Evolutionary conservation across 768 basidiomycete species (phyloP).

Genomic region (Arthromyces matolae): DNA sequence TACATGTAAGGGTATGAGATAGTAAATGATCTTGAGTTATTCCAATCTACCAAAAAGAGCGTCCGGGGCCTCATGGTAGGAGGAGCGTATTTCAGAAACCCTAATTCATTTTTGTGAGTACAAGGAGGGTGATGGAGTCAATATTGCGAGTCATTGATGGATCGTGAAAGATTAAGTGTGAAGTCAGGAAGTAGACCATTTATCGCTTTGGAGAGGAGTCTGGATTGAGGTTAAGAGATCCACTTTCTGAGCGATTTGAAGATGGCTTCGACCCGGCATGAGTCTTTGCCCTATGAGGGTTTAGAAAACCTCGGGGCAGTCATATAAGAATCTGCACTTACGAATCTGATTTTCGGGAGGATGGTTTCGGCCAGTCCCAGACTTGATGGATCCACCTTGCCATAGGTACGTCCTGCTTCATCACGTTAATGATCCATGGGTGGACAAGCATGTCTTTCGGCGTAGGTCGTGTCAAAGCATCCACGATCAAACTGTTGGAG

Average conservation of each 20-base stretch:
- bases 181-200: no score
- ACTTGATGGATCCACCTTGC: slow-evolving; percentile 83
- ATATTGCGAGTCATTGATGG: not conserved
- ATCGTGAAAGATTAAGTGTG: no score
- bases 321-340: slow-evolving; percentile 34
- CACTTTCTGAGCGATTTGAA: slow-evolving; percentile 15
- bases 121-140: not conserved
- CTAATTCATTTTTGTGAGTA: slow-evolving; percentile 4
- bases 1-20: no score
- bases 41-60: no score
- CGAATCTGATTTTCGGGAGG: slow-evolving; percentile 39
- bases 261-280: slow-evolving; percentile 25
- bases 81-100: slow-evolving; percentile 9
- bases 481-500: slow-evolving; percentile 42
- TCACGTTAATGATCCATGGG: slow-evolving; percentile 74
- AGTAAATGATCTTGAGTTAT: no score
- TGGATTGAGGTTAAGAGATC: slow-evolving; percentile 12
- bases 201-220: slow-evolving; percentile 14
- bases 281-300: slow-evolving; percentile 21
- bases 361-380: slow-evolving; percentile 68
- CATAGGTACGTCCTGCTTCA: slow-evolving; percentile 86
- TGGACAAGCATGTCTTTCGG: slow-evolving; percentile 82
- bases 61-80: no score
- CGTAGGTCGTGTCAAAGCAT: slow-evolving; percentile 65
- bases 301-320: not conserved